phyloP scores from a whole-genome alignment of 192 early-diverging fungal species.

The Backusella mclennaniae region DNA sequence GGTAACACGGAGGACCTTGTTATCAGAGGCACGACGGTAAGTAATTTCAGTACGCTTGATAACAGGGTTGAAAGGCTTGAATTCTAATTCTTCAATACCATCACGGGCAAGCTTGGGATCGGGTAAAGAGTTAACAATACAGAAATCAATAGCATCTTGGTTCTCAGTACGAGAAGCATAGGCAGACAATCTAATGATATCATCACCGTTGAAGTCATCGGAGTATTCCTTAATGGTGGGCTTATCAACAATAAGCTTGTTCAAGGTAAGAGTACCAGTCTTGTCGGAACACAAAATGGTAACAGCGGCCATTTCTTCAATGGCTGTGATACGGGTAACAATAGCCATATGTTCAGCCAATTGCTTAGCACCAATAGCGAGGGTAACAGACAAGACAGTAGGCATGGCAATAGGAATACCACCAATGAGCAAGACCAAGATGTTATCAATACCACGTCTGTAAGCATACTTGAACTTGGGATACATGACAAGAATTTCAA shows the following conservation, averaged over 20 bases:
- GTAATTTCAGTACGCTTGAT: slow-evolving; percentile 76
- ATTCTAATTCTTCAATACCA: slow-evolving; percentile 66
- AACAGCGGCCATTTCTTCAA: slow-evolving; percentile 74
- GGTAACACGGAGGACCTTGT: slow-evolving; percentile 62
- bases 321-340: slow-evolving; percentile 74
- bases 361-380: slow-evolving; percentile 78
- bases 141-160: slow-evolving; percentile 80
- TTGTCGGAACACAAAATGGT: slow-evolving; percentile 90
- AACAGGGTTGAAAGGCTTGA: slow-evolving; percentile 72
- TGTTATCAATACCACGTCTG: slow-evolving; percentile 75
- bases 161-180: slow-evolving; percentile 74
- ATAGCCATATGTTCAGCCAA: slow-evolving; percentile 80
- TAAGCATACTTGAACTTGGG: slow-evolving; percentile 64
- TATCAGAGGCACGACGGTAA: slow-evolving; percentile 62
- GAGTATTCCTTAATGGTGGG: slow-evolving; percentile 70
- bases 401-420: slow-evolving; percentile 81
- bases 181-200: slow-evolving; percentile 65
- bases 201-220: slow-evolving; percentile 49
- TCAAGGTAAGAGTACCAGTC: slow-evolving; percentile 89
- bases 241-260: slow-evolving; percentile 71
- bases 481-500: slow-evolving; percentile 69
- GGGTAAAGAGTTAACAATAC: slow-evolving; percentile 61
- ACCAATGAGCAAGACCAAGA: slow-evolving; percentile 75
- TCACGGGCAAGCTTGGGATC: slow-evolving; percentile 56
- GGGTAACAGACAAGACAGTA: slow-evolving; percentile 72